Percentiles rank a stretch among this genome's conserved stretches.
These are phyloP conservation scores for Pyrenophora seminiperda DNA, from an alignment of 2,329 filamentous ascomycete species.

Conservation along the genomic window DNA sequence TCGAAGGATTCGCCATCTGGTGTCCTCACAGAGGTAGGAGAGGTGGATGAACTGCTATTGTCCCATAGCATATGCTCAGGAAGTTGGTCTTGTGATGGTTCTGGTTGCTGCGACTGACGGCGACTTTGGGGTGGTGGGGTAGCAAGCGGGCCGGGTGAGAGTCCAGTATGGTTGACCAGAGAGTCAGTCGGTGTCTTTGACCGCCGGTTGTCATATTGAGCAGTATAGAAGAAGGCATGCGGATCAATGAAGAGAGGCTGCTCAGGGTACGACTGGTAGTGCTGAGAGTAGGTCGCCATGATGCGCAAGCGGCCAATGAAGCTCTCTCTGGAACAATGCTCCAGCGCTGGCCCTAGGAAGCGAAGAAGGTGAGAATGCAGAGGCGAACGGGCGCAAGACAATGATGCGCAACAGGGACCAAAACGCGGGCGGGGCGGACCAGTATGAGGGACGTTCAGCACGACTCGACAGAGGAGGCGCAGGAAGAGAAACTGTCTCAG, in stretches of 20 bases:
- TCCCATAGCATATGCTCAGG: slow-evolving; percentile 42
- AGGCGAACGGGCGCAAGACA: slow-evolving; percentile 23
- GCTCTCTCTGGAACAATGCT: slow-evolving; percentile 30
- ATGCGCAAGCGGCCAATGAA: slow-evolving; percentile 29
- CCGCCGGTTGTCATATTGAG: slow-evolving; percentile 32
- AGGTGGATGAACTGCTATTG: slow-evolving; percentile 42
- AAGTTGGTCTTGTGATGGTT: slow-evolving; percentile 31
- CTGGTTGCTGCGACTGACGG: slow-evolving; percentile 39
- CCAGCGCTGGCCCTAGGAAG: slow-evolving; percentile 31
- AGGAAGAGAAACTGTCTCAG: slow-evolving; percentile 38
- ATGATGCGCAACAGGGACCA: slow-evolving; percentile 29
- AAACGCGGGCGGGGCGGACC: slow-evolving; percentile 26
- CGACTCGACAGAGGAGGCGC: slow-evolving; percentile 39
- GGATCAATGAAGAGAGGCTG: slow-evolving; percentile 28
- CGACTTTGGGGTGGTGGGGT: slow-evolving; percentile 42
- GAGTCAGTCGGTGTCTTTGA: slow-evolving; percentile 46
- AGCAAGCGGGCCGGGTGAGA: slow-evolving; percentile 42
- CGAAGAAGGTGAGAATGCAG: slow-evolving; percentile 30
- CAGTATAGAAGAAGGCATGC: slow-evolving; percentile 25
- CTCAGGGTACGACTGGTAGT: slow-evolving; percentile 26
- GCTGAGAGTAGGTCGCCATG: slow-evolving; percentile 39
- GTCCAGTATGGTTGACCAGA: slow-evolving; percentile 41
- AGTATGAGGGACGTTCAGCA: slow-evolving; percentile 30
- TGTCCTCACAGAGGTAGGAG: slow-evolving; percentile 44
- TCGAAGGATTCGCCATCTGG: slow-evolving; percentile 43